Evolutionary conservation across 2,329 filamentous ascomycete genomes (phyloP), one percentile per base, ranked within the genome.

Genomic region (Trichoderma koningii): DNA sequence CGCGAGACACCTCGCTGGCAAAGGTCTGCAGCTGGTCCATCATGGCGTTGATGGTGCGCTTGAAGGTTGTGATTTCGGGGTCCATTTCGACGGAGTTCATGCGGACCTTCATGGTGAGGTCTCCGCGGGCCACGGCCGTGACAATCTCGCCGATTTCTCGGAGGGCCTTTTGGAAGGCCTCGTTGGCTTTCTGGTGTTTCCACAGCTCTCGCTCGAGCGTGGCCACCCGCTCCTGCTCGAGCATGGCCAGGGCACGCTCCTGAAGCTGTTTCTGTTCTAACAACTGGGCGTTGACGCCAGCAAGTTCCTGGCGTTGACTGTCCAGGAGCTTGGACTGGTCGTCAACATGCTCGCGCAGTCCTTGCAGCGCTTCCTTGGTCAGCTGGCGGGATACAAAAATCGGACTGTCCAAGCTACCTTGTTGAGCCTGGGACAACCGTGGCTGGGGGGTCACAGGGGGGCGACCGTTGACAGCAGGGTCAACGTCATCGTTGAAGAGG

Each of bases 1-100:
- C 89, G 70, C 92, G 90, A 41, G 94, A 97, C 73, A 98, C 94
- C 80, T 98, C 93, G 77, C 92, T 96, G 69, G 94, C 94, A 77
- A 98, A 98, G 66, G 96, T 91, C 76, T 97, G 93, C 66, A 98
- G 84, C 78, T 97, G 94, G 75, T 98, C 94, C 87, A 98, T 96
- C 94, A 98, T 98, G 70, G 91, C 96, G 77, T 98, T 98, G 81
- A 98, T 98, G 68, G 94, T 97, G 72, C 92, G 89, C 80, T 98
- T 98, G 83, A 98, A 98, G 10, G 92, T 93, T 30, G 93, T 95
- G 73, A 98, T 98, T 83, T 98, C 94, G 30, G 93, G 93, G 82
- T 98, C 94, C 89, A 97, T 95, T 80, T 98, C 94, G 70, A 96
- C 89, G 4, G 91, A 91, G 75, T 97, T 95, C 76, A 98, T 96